Percentiles rank a stretch among this genome's conserved stretches.
phyloP scores from a whole-genome alignment of 2,329 filamentous ascomycete genomes.

The Didymella glomerata region DNA sequence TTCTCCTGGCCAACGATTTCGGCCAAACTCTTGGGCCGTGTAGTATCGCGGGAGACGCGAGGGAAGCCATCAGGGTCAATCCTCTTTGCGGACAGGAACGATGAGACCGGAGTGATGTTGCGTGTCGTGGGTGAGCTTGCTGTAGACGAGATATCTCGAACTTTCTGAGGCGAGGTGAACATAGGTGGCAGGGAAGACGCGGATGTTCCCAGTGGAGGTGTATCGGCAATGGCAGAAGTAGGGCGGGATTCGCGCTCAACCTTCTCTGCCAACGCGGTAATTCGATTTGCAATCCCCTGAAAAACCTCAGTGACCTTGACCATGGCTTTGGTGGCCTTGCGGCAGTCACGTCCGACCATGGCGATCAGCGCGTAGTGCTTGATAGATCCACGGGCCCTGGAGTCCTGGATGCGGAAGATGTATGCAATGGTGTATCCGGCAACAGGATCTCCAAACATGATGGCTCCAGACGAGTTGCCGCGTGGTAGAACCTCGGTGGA shows the following conservation, averaged over 20 bases:
- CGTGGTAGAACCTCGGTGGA: constrained; percentile 65
- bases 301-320: constrained; percentile 57
- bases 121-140: constrained; percentile 47
- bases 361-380: constrained; percentile 66
- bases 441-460: constrained; percentile 65
- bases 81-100: constrained; percentile 65
- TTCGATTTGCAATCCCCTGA: constrained; percentile 62
- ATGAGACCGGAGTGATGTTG: constrained; percentile 64
- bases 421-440: constrained; percentile 68
- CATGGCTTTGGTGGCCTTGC: constrained; percentile 55
- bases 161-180: constrained; percentile 42
- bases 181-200: constrained; percentile 39
- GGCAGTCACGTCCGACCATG: constrained; percentile 64
- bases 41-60: constrained; percentile 59
- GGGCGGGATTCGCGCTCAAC: constrained; percentile 51
- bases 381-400: constrained; percentile 64
- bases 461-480: constrained; percentile 64
- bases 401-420: constrained; percentile 66
- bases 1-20: constrained; percentile 67
- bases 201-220: constrained; percentile 45
- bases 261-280: constrained; percentile 55
- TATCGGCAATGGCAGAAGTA: constrained; percentile 39
- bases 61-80: constrained; percentile 65
- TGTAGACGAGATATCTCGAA: constrained; percentile 39
- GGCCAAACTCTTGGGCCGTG: constrained; percentile 64